phyloP scores from a whole-genome alignment of 176 grass and related monocot genomes.

The Carex scoparia region DNA sequence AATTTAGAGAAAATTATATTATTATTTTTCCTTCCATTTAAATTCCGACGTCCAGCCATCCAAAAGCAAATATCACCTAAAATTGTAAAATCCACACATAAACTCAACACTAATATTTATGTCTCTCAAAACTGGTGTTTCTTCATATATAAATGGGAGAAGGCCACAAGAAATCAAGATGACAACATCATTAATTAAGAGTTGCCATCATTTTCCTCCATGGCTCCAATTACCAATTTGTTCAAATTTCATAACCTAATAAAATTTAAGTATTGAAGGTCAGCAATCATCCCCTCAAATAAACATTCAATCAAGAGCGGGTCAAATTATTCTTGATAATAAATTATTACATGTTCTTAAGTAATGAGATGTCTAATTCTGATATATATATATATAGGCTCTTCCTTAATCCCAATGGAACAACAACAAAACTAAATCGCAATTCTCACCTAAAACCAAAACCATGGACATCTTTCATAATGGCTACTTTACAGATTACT shows the following conservation, averaged over 20 bases:
- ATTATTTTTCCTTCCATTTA: no score
- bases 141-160: neutral
- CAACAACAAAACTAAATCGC: neutral
- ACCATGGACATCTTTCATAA: neutral
- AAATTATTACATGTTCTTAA: neutral
- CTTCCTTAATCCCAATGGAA: neutral
- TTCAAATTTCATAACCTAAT: neutral
- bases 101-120: no score
- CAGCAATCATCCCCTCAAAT: neutral
- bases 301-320: neutral
- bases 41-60: no score
- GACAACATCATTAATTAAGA: neutral
- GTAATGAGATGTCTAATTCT: neutral
- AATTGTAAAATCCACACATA: no score
- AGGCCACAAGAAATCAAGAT: neutral
- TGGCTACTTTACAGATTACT: slow-evolving; percentile 32
- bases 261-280: neutral
- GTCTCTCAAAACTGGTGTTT: neutral
- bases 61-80: no score
- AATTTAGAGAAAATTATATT: no score
- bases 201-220: neutral
- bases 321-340: neutral
- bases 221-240: neutral
- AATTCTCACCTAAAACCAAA: neutral
- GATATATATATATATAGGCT: neutral